Conservation (phyloP, 495 filamentous ascomycete genomes). For the Tuber aestivum region DNA sequence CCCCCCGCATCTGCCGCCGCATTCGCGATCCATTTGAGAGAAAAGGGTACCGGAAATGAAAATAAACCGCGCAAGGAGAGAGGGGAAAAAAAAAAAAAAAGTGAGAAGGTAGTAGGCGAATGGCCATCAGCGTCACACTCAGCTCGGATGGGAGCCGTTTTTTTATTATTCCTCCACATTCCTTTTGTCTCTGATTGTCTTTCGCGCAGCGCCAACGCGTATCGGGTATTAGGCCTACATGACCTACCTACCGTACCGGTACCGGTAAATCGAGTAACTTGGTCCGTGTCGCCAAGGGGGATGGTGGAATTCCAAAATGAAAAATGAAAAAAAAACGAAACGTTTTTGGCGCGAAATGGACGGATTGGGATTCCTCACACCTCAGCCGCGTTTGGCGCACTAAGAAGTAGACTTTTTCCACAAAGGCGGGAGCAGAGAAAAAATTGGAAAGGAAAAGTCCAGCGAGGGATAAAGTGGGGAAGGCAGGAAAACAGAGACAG, state of each 20-base stretch:
- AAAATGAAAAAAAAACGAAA: neutral
- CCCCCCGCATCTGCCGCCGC: constrained; percentile 1
- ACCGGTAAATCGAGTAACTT: too few relatives aligned
- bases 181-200: neutral
- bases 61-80: neutral
- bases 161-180: neutral
- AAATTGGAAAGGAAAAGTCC: too few relatives aligned
- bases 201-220: neutral
- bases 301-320: neutral
- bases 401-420: neutral
- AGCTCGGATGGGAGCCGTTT: neutral
- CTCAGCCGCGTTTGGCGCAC: constrained; percentile 36
- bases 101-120: neutral
- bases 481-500: neutral
- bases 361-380: constrained; percentile 18
- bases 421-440: too few relatives aligned
- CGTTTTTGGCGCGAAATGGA: constrained; percentile 31
- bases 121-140: neutral
- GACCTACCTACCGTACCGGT: too few relatives aligned
- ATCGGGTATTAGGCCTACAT: neutral
- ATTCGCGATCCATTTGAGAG: neutral
- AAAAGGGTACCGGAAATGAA: neutral
- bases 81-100: neutral
- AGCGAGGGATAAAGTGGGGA: neutral
- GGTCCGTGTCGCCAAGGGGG: neutral